Conservation (phyloP, 2,329 filamentous ascomycete species). For the Penicillium sp. region DNA sequence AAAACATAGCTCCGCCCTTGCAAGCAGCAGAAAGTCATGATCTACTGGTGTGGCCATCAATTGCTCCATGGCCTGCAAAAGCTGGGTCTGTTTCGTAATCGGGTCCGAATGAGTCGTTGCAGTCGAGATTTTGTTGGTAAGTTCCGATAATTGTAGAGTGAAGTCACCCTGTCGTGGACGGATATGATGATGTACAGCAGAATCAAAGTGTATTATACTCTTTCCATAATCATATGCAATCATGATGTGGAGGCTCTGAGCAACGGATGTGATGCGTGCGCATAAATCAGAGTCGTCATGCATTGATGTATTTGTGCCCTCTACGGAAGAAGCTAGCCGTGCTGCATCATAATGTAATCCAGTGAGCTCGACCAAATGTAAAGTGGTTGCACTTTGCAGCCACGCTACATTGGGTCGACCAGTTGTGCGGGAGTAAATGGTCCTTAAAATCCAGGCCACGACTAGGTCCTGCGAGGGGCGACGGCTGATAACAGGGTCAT, state of each 20-base stretch:
- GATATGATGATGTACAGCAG: slow-evolving; percentile 11
- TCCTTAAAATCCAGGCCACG: slow-evolving; percentile 51
- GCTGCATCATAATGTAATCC: slow-evolving; percentile 21
- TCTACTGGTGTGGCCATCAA: slow-evolving; percentile 13
- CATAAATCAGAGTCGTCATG: slow-evolving; percentile 18
- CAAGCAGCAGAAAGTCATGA: slow-evolving; percentile 35
- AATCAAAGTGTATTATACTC: slow-evolving; percentile 28
- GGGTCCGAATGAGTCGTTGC: slow-evolving; percentile 1
- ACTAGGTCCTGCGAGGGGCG: slow-evolving; percentile 30
- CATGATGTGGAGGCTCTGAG: slow-evolving; percentile 31
- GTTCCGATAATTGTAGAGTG: slow-evolving; percentile 18
- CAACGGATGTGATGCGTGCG: slow-evolving; percentile 30
- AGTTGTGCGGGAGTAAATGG: slow-evolving; percentile 52
- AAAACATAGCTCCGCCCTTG: slow-evolving; percentile 32
- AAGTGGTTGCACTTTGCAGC: slow-evolving; percentile 55
- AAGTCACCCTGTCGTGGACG: slow-evolving; percentile 15
- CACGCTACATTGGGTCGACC: slow-evolving; percentile 54
- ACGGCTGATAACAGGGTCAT: slow-evolving; percentile 33
- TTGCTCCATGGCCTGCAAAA: slow-evolving; percentile 11
- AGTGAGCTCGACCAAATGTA: slow-evolving; percentile 57
- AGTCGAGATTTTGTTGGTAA: slow-evolving; percentile 16
- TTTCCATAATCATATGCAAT: slow-evolving; percentile 38
- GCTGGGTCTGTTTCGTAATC: slow-evolving; percentile 5
- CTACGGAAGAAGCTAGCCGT: slow-evolving; percentile 14
- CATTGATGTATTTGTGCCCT: slow-evolving; percentile 1